Conservation (phyloP, 768 basidiomycete genomes). For the Astraeus odoratus region DNA sequence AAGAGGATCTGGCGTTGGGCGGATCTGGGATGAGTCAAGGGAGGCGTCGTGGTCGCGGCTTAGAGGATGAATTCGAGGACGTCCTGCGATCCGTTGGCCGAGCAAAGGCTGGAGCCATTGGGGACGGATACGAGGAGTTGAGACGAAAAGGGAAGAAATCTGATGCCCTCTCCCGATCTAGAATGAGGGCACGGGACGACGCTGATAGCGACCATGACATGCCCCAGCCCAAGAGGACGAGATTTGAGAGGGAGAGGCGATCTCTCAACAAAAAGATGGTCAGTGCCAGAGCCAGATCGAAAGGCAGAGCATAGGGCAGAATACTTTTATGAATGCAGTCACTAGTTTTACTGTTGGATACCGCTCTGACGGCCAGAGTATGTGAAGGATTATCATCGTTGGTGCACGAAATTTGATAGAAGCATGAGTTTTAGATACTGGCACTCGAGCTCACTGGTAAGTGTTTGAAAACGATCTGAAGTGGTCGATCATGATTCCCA, state of each 20-base stretch:
- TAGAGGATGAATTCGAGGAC: slow-evolving; percentile 83
- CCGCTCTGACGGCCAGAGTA: slow-evolving; percentile 15
- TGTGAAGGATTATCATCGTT: slow-evolving; percentile 45
- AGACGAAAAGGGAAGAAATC: slow-evolving; percentile 60
- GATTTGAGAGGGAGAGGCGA: slow-evolving; percentile 39
- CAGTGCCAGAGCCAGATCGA: slow-evolving; percentile 13
- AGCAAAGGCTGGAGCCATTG: slow-evolving; percentile 32
- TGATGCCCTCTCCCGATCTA: slow-evolving; percentile 53
- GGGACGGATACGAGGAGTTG: slow-evolving; percentile 81
- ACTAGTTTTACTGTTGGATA: neutral
- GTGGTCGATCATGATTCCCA: no score
- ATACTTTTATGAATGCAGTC: neutral
- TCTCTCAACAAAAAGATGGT: slow-evolving; percentile 25
- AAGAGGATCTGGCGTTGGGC: slow-evolving; percentile 83
- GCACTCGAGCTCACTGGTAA: no score
- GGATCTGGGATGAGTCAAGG: slow-evolving; percentile 52
- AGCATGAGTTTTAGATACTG: no score
- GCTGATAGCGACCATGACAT: slow-evolving; percentile 22
- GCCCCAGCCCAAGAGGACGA: slow-evolving; percentile 31
- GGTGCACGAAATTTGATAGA: no score
- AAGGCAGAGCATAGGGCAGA: neutral
- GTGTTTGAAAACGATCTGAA: no score
- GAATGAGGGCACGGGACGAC: slow-evolving; percentile 29
- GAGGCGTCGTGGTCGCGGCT: slow-evolving; percentile 57
- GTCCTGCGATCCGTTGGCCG: slow-evolving; percentile 59